A percentile compares a stretch with the other conserved stretches of the same genome.
These are phyloP conservation scores for Xylaria acuta DNA, from an alignment of 495 filamentous ascomycete genomes.

Conservation along the genomic window DNA sequence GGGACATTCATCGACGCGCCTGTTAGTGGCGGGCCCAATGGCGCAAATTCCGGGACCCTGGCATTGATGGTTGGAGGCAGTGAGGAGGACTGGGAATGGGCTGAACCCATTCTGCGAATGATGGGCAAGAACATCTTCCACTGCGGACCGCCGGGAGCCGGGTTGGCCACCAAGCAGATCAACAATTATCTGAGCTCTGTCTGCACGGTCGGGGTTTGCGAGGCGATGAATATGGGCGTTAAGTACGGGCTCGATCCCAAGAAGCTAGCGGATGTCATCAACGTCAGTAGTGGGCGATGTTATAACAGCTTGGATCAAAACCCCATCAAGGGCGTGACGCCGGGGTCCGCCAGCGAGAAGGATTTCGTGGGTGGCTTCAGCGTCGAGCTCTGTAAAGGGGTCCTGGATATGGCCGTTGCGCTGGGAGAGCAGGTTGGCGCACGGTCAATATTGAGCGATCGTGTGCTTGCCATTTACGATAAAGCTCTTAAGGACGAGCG, in stretches of 20 bases:
- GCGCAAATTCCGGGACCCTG: constrained; percentile 49
- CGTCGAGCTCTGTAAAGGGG: constrained; percentile 29
- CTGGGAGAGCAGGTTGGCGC: constrained; percentile 29
- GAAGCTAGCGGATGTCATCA: constrained; percentile 30
- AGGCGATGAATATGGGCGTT: constrained; percentile 35
- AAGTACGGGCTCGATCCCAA: constrained; percentile 33
- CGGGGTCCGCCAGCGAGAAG: constrained; percentile 19
- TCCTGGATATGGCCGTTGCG: constrained; percentile 24
- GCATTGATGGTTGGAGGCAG: constrained; percentile 42
- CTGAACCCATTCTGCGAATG: constrained; percentile 22
- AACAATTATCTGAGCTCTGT: constrained; percentile 35
- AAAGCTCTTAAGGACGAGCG: constrained; percentile 27
- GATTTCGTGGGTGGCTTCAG: constrained; percentile 32
- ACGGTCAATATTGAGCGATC: constrained; percentile 17
- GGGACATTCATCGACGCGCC: constrained; percentile 46
- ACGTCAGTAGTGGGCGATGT: constrained; percentile 25
- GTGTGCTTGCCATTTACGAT: constrained; percentile 23
- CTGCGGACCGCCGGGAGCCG: constrained; percentile 29
- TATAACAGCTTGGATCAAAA: constrained; percentile 32
- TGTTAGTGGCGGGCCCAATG: constrained; percentile 53
- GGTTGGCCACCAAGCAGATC: constrained; percentile 32
- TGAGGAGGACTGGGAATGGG: constrained; percentile 19
- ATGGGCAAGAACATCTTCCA: constrained; percentile 32
- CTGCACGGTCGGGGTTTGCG: constrained; percentile 25
- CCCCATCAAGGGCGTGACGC: constrained; percentile 30